phyloP scores from a whole-genome alignment of 306 rosid genomes.

The Vigna angularis region DNA sequence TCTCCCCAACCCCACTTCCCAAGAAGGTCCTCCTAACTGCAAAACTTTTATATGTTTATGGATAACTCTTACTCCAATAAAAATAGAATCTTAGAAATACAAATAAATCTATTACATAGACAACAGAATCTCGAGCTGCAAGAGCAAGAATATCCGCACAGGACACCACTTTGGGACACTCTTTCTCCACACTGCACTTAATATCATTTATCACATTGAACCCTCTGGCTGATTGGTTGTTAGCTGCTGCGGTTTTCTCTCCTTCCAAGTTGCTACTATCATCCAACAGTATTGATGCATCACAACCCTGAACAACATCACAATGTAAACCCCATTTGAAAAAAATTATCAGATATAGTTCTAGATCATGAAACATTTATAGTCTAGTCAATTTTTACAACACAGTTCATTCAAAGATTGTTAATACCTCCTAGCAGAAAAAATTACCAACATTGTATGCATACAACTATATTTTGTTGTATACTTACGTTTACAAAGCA shows the following conservation, averaged over 20 bases:
- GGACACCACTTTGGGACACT: constrained; percentile 65
- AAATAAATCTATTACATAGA: constrained; percentile 41
- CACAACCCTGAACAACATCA: constrained; percentile 59
- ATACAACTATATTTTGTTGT: too few relatives aligned
- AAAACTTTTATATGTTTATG: not conserved
- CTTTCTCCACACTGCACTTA: constrained; percentile 60
- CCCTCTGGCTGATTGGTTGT: constrained; percentile 64
- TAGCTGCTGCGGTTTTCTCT: constrained; percentile 67
- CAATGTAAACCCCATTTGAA: too few relatives aligned
- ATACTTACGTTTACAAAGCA: constrained; percentile 70
- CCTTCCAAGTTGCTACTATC: constrained; percentile 53
- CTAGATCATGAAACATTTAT: too few relatives aligned
- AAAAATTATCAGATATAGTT: too few relatives aligned
- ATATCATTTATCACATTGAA: constrained; percentile 60
- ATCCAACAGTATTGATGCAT: constrained; percentile 66
- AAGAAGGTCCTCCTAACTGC: constrained; percentile 69
- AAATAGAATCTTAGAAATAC: not conserved
- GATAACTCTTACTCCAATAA: not conserved
- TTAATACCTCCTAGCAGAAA: too few relatives aligned
- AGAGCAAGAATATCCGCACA: constrained; percentile 74
- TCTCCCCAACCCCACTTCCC: constrained; percentile 69
- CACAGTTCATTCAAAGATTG: too few relatives aligned
- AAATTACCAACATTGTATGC: too few relatives aligned
- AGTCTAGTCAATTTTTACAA: too few relatives aligned
- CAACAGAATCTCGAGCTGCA: constrained; percentile 66